phyloP scores from a whole-genome alignment of 2,329 filamentous ascomycete genomes.

The Metarhizium robertsii region DNA sequence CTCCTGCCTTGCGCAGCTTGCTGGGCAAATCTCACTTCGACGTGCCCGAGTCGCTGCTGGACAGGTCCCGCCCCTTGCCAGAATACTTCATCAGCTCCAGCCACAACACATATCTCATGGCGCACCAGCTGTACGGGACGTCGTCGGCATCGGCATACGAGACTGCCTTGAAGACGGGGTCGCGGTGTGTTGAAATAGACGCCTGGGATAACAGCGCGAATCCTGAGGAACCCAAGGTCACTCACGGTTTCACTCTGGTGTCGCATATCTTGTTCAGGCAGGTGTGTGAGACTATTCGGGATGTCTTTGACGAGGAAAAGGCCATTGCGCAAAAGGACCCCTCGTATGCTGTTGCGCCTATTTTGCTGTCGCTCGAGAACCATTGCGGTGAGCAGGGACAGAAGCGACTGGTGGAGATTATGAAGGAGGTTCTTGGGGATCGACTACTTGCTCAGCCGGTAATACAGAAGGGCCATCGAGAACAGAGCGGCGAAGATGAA shows the following conservation, averaged over 20 bases:
- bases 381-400: constrained; percentile 54
- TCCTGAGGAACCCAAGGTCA: constrained; percentile 57
- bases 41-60: constrained; percentile 44
- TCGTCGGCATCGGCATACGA: constrained; percentile 56
- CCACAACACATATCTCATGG: constrained; percentile 65
- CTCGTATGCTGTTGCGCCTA: constrained; percentile 40
- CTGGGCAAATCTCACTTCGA: constrained; percentile 48
- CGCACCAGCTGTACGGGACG: constrained; percentile 58
- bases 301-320: constrained; percentile 51
- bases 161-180: constrained; percentile 50
- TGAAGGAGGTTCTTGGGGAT: constrained; percentile 53
- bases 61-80: constrained; percentile 50
- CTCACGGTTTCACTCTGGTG: constrained; percentile 60
- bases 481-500: constrained; percentile 39
- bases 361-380: constrained; percentile 59
- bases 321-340: constrained; percentile 25
- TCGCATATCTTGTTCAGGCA: constrained; percentile 55
- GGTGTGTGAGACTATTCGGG: constrained; percentile 57
- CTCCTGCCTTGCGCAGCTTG: constrained; percentile 37
- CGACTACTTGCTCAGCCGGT: constrained; percentile 49
- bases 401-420: constrained; percentile 51
- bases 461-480: constrained; percentile 43
- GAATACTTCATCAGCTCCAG: constrained; percentile 66
- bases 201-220: constrained; percentile 59
- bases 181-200: constrained; percentile 64